These are phyloP conservation scores for Leptodermis oblonga DNA, from an alignment of 257 asterid genomes.

Conservation along the genomic window DNA sequence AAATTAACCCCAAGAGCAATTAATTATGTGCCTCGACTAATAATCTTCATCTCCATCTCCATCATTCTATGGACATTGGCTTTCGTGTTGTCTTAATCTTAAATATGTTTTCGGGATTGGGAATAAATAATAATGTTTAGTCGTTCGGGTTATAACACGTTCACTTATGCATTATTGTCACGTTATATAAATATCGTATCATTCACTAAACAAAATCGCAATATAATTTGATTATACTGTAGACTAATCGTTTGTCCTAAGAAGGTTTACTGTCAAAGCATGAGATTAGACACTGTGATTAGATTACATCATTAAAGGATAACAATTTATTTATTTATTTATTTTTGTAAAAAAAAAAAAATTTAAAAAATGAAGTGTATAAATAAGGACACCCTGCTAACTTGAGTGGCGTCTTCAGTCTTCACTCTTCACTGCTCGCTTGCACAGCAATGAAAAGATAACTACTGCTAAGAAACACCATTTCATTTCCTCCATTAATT, in stretches of 20 bases:
- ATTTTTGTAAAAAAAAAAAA: not conserved
- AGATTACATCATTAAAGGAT: too few relatives aligned
- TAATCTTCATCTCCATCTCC: not conserved
- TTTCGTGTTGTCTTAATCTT: too few relatives aligned
- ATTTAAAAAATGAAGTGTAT: slow-evolving; percentile 6
- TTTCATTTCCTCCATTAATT: not conserved
- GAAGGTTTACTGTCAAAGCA: not conserved
- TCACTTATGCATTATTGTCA: too few relatives aligned
- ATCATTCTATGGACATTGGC: too few relatives aligned
- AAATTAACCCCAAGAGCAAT: not conserved
- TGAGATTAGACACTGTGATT: not conserved
- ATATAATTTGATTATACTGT: too few relatives aligned
- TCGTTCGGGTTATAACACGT: too few relatives aligned
- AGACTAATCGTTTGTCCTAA: not conserved
- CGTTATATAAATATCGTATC: too few relatives aligned
- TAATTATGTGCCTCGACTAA: not conserved
- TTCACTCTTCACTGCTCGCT: slow-evolving; percentile 15
- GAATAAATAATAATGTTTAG: not conserved
- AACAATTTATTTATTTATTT: too few relatives aligned
- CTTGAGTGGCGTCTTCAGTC: slow-evolving; percentile 4
- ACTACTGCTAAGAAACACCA: not conserved
- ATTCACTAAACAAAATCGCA: too few relatives aligned
- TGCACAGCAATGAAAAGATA: slow-evolving; percentile 5
- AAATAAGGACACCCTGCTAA: slow-evolving; percentile 18
- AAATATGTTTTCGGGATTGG: not conserved